Base-by-base conservation (phyloP, 805 yeast genomes). In the Hanseniaspora singularis region DNA sequence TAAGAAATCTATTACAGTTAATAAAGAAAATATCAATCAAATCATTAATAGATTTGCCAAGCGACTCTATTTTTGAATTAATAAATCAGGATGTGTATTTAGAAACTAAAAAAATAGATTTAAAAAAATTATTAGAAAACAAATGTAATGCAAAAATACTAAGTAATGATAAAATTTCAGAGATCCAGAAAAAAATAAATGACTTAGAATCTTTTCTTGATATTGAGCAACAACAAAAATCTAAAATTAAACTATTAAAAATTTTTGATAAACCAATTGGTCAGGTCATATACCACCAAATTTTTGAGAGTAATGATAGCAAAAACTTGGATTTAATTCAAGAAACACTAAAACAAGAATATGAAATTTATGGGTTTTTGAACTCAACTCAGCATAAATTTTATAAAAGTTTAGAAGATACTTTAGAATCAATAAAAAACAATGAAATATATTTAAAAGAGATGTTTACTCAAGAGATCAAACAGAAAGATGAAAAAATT, bases 71-170 rank as follows among this genome's bases (percentile, higher is more conserved):
- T n/a, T n/a, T n/a, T n/a, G n/a, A n/a, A n/a, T n/a, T n/a, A n/a
- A n/a, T n/a, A n/a, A n/a, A n/a, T n/a, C n/a, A n/a, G n/a, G n/a
- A n/a, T n/a, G n/a, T n/a, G n/a, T n/a, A n/a, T n/a, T n/a, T n/a
- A n/a, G n/a, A n/a, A n/a, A n/a, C n/a, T n/a, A 43, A 26, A 26
- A 50, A n/a, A 36, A 43, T 9, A 28, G 22, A 10, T 20, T 52
- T 10, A 40, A 49, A 27, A 42, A 40, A 9, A 31, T 28, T 51
- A 15, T 12, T 31, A 9, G 43, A 44, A 9, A 50, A 34, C 28
- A 50, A 45, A 11, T 42, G 42, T 16, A 30, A 38, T 15, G 30
- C 8, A 6, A 15, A 7, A 8, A 16, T 6, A 33, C 20, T 5
- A 32, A 32, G 22, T 11, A 8, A n/a, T 15, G 12, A 32, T 16